Conservation (phyloP, 108 stramenopile species). For the Pseudonitzschia pungens region DNA sequence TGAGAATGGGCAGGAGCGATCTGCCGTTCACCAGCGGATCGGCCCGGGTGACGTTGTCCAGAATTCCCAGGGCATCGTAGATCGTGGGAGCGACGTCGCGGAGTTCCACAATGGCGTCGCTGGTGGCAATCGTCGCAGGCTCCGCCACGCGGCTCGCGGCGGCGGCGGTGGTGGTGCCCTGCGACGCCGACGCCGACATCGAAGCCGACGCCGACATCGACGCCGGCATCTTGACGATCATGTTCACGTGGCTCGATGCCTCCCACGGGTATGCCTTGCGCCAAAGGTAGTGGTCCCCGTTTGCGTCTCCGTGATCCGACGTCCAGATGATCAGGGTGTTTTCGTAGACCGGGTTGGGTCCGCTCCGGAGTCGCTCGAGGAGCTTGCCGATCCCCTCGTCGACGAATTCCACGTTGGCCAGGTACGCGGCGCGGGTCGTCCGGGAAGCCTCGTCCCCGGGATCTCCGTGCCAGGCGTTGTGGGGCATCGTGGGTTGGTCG, state of each 20-base stretch:
- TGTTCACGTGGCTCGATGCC: conserved; percentile 17
- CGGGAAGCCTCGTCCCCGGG: conserved; percentile 22
- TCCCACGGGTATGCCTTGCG: conserved; percentile 49
- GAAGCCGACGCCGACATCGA: too few relatives aligned
- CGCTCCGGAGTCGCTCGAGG: not conserved
- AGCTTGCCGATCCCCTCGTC: conserved; percentile 42
- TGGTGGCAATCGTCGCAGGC: not conserved
- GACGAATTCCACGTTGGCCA: conserved; percentile 47
- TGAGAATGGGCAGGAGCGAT: conserved; percentile 30
- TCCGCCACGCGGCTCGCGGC: too few relatives aligned
- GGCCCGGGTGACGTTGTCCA: conserved; percentile 17
- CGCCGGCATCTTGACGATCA: conserved; percentile 24
- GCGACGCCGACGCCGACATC: too few relatives aligned
- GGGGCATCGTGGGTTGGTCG: conserved; percentile 12
- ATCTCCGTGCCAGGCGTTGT: conserved; percentile 38
- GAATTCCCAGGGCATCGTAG: conserved; percentile 25
- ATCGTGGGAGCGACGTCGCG: conserved; percentile 43
- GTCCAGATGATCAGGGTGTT: conserved; percentile 35
- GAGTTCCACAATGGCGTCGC: conserved; percentile 33
- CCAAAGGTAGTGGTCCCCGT: conserved; percentile 50
- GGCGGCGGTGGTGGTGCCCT: too few relatives aligned
- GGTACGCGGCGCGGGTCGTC: conserved; percentile 36
- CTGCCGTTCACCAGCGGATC: conserved; percentile 44
- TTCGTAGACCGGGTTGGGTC: conserved; percentile 1
- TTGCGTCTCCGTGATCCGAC: conserved; percentile 47